Percentiles rank a stretch among this genome's conserved stretches.
These are phyloP conservation scores for Talaromyces pinophilus DNA, from an alignment of 2,329 filamentous ascomycete species.

Conservation along the genomic window DNA sequence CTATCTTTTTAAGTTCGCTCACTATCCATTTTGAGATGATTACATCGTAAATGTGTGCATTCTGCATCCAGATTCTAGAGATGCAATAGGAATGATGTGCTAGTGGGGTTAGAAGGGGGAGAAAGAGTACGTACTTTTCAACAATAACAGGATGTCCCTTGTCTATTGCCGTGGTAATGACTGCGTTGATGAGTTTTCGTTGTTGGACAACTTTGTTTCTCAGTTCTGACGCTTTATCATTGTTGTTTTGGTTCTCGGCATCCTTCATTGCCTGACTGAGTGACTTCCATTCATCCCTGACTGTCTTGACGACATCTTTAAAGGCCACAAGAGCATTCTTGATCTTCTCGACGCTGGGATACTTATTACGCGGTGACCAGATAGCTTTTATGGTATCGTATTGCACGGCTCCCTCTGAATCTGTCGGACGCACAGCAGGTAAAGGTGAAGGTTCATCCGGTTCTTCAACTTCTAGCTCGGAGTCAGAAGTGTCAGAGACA, in stretches of 20 bases:
- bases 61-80: slow-evolving; percentile 40
- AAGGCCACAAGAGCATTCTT: slow-evolving; percentile 57
- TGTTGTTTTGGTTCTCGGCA: slow-evolving; percentile 60
- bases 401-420: slow-evolving; percentile 54
- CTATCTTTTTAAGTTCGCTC: slow-evolving; percentile 28
- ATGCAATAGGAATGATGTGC: slow-evolving; percentile 32
- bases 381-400: slow-evolving; percentile 64
- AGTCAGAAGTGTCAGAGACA: slow-evolving; percentile 53
- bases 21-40: slow-evolving; percentile 34
- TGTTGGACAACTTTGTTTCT: slow-evolving; percentile 60
- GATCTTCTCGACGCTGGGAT: slow-evolving; percentile 54
- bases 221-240: slow-evolving; percentile 55
- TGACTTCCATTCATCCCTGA: slow-evolving; percentile 63
- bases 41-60: slow-evolving; percentile 40
- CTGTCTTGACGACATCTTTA: slow-evolving; percentile 60
- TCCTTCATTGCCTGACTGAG: slow-evolving; percentile 58
- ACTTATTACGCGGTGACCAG: slow-evolving; percentile 59
- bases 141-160: slow-evolving; percentile 50
- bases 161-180: slow-evolving; percentile 46
- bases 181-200: slow-evolving; percentile 58
- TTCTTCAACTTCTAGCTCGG: slow-evolving; percentile 53
- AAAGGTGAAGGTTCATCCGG: slow-evolving; percentile 59
- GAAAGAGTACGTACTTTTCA: slow-evolving; percentile 50
- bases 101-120: slow-evolving; percentile 25
- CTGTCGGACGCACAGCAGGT: slow-evolving; percentile 53